Evolutionary conservation across 148 eudicot species (phyloP).

Genomic region (Polygonum maritimum): DNA sequence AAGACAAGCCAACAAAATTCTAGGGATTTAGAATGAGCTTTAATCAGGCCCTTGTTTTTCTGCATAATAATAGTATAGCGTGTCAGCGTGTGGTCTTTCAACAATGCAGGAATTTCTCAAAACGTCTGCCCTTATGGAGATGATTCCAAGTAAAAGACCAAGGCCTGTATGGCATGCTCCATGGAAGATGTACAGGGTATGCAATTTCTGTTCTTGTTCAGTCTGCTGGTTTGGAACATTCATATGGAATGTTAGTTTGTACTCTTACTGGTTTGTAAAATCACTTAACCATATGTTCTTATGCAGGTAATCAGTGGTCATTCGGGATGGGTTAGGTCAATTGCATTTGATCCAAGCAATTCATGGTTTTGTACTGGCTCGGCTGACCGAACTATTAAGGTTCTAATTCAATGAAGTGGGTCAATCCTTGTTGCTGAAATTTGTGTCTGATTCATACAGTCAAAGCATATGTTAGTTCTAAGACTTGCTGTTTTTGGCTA

Average conservation of each 20-base stretch:
- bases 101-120: constrained; percentile 1
- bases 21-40: neutral
- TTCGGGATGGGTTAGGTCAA: constrained; percentile 98
- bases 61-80: neutral
- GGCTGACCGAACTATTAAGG: constrained; percentile 98
- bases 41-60: neutral
- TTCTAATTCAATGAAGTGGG: constrained; percentile 11
- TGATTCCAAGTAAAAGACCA: constrained; percentile 17
- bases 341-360: constrained; percentile 96
- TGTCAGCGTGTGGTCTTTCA: neutral
- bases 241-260: neutral
- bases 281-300: neutral
- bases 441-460: neutral
- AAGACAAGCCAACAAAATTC: neutral
- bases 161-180: constrained; percentile 18
- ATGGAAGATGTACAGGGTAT: constrained; percentile 20
- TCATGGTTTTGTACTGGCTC: constrained; percentile 96
- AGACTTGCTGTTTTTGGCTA: neutral
- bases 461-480: neutral
- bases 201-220: neutral
- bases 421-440: neutral
- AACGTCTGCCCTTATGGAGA: constrained; percentile 19
- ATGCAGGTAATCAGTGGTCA: constrained; percentile 92
- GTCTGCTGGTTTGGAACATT: neutral
- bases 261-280: neutral